Conservation (phyloP, 1,139 yeast genomes). For the Blastobotrys malaysiensis region DNA sequence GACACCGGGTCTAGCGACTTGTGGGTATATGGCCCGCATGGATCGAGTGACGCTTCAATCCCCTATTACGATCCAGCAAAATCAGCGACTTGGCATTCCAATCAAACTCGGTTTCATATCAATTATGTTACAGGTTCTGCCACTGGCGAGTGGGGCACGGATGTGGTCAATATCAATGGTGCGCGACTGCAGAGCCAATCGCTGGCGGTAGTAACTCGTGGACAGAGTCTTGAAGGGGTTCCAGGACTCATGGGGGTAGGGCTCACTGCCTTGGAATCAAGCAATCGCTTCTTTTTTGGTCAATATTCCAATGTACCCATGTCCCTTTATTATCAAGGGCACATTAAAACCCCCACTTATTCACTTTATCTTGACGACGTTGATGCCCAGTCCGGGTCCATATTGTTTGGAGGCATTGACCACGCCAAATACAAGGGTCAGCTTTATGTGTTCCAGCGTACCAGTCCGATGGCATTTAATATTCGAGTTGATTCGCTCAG, state of each 20-base stretch:
- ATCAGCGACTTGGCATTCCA: constrained; percentile 15
- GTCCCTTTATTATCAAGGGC: constrained; percentile 34
- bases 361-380: constrained; percentile 31
- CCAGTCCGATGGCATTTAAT: constrained; percentile 13
- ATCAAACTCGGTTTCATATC: constrained; percentile 14
- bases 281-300: constrained; percentile 8
- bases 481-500: constrained; percentile 14
- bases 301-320: constrained; percentile 22
- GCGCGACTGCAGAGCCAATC: constrained; percentile 17
- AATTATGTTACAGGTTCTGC: constrained; percentile 19
- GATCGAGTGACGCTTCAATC: background rate
- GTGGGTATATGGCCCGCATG: constrained; percentile 37
- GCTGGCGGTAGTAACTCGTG: constrained; percentile 23
- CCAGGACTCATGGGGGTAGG: constrained; percentile 27
- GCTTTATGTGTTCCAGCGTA: constrained; percentile 25
- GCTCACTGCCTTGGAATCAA: constrained; percentile 16
- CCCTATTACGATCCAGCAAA: constrained; percentile 14
- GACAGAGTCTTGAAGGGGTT: constrained; percentile 20
- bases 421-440: constrained; percentile 42
- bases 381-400: constrained; percentile 33
- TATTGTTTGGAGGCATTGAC: constrained; percentile 47
- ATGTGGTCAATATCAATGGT: constrained; percentile 15
- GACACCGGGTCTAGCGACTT: constrained; percentile 46
- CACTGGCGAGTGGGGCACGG: constrained; percentile 21
- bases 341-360: constrained; percentile 42